These are phyloP conservation scores for Chenopodium quinoa DNA, from an alignment of 148 eudicot genomes.

Conservation along the genomic window DNA sequence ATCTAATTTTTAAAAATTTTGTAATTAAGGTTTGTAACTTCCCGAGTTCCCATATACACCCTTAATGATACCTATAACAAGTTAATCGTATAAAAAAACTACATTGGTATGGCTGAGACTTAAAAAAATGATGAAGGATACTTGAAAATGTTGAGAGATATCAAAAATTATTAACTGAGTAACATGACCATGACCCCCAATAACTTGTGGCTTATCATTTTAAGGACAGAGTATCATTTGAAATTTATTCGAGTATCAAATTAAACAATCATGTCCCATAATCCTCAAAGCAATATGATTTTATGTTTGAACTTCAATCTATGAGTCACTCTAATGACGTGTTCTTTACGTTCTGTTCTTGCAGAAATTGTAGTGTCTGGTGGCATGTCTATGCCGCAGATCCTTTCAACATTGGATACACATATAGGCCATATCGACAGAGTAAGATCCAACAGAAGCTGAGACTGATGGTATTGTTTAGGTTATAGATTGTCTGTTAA, in stretches of 20 bases:
- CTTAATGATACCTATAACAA: too few relatives aligned
- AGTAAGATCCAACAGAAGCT: conserved; percentile 58
- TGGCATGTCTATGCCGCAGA: conserved; percentile 97
- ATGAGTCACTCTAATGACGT: not conserved
- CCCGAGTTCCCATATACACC: too few relatives aligned
- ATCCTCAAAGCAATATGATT: not conserved
- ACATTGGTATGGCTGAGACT: too few relatives aligned
- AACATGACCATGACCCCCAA: not conserved
- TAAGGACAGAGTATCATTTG: not conserved
- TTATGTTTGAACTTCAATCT: not conserved
- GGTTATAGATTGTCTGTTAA: conserved; percentile 24
- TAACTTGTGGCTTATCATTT: not conserved
- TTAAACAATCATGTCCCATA: not conserved
- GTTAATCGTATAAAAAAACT: too few relatives aligned
- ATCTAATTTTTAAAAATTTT: too few relatives aligned
- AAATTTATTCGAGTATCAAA: not conserved
- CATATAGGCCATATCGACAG: conserved; percentile 48
- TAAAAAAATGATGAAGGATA: too few relatives aligned
- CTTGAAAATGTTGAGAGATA: too few relatives aligned
- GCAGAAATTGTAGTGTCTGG: conserved; percentile 96
- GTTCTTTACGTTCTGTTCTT: conserved; percentile 12
- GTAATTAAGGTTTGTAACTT: too few relatives aligned
- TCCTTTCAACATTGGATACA: conserved; percentile 67
- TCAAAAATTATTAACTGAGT: too few relatives aligned
- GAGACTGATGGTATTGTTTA: conserved; percentile 27